Evolutionary conservation across 371 early-diverging fungal species (phyloP), one percentile per base, ranked within the genome.

Genomic region (Mucor circinelloides): DNA sequence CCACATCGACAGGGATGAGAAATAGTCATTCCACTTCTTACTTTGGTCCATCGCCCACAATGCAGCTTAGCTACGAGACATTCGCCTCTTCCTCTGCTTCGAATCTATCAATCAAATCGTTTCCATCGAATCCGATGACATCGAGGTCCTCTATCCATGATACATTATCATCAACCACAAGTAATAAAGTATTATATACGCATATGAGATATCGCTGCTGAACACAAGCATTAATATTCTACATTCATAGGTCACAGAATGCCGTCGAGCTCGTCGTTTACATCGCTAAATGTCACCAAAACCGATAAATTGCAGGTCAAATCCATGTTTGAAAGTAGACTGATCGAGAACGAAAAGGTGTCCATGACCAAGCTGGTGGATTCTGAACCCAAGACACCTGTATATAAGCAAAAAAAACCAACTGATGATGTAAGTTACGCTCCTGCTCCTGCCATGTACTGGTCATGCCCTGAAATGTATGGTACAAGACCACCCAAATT

Each of bases 371-470:
- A 42, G 19, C 19, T 60, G 4, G 31, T 58, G 13, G 27, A 32
- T 7, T 28, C 15, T 13, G 48, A 32, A 6, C 36, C 28, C 10
- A 52, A 27, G 9, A 28, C 32, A 54, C 31, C 56, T 8, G 25
- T 42, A 15, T 32, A 52, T 17, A 60, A 36, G 28, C 52, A 52
- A 46, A 66, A 57, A 34, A 28, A 15, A 13, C 17, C 34, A 15
- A 19, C n/a, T 3, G 23, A 60, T 30, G 48, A 48, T 7, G n/a
- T 25, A 3, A 21, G 38, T 5, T 38, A 58, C 30, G 71, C 71
- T 15, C 74, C 94, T 6, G 85, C 91, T 3, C 90, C 95, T 6
- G 90, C 92, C 2, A 95, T 95, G 94, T 93, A 94, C 75, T 95
- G 95, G 95, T 84, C 89, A 23, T 73, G 82, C 56, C 82, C 85